These are phyloP conservation scores for Gigaspora rosea DNA, from an alignment of 192 early-diverging fungal species.

Conservation along the genomic window DNA sequence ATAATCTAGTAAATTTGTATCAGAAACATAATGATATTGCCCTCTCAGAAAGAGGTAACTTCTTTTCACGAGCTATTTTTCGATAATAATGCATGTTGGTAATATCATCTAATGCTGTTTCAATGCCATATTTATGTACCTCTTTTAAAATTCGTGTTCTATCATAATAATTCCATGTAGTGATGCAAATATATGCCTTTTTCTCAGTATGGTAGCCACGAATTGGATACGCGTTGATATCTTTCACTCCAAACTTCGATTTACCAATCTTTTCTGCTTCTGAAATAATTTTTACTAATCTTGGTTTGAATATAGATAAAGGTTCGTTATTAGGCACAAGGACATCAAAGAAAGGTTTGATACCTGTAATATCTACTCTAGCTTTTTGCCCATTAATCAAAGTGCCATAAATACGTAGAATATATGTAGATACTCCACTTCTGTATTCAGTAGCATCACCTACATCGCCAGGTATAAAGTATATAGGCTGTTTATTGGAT, in stretches of 20 bases:
- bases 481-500: constrained; percentile 1
- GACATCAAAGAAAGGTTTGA: constrained; percentile 27
- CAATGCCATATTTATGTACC: too few relatives aligned
- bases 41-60: too few relatives aligned
- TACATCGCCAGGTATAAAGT: constrained; percentile 2
- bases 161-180: too few relatives aligned
- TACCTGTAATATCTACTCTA: constrained; percentile 15
- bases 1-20: too few relatives aligned
- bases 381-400: constrained; percentile 26
- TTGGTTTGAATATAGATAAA: not conserved
- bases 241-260: not conserved
- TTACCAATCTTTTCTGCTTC: not conserved
- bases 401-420: constrained; percentile 15
- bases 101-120: too few relatives aligned
- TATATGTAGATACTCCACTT: constrained; percentile 15
- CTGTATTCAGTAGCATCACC: constrained; percentile 13
- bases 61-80: too few relatives aligned
- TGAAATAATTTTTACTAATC: not conserved
- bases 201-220: not conserved
- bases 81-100: too few relatives aligned
- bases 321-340: not conserved
- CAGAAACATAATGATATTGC: too few relatives aligned
- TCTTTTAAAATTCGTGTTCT: too few relatives aligned
- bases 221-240: not conserved
- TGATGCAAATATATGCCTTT: too few relatives aligned